Percentiles rank a stretch among this genome's conserved stretches.
phyloP scores from a whole-genome alignment of 805 yeast genomes.

The Teunomyces stri region DNA sequence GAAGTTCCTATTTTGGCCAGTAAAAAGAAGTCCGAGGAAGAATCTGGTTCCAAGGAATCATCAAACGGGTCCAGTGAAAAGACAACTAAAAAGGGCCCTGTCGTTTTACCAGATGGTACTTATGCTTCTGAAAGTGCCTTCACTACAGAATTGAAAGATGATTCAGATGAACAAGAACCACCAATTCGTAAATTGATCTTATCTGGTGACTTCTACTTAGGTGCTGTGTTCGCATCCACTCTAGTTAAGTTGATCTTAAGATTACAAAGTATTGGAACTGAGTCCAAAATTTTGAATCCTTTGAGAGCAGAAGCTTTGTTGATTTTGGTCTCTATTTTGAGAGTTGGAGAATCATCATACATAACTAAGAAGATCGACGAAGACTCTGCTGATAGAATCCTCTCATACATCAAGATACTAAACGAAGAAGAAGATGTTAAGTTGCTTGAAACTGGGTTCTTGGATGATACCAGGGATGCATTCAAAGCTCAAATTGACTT shows the following conservation, averaged over 20 bases:
- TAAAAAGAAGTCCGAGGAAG: slow-evolving; percentile 46
- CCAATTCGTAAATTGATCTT: slow-evolving; percentile 80
- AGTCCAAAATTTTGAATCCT: slow-evolving; percentile 67
- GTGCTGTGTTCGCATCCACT: slow-evolving; percentile 83
- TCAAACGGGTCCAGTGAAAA: slow-evolving; percentile 33
- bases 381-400: slow-evolving; percentile 92
- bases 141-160: slow-evolving; percentile 41
- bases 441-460: slow-evolving; percentile 64
- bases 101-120: slow-evolving; percentile 96
- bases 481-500: slow-evolving; percentile 66
- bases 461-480: slow-evolving; percentile 85
- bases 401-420: slow-evolving; percentile 80
- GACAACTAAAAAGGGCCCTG: slow-evolving; percentile 55
- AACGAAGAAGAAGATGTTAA: slow-evolving; percentile 58
- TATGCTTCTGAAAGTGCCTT: slow-evolving; percentile 92
- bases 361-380: slow-evolving; percentile 84
- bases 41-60: slow-evolving; percentile 23
- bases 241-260: slow-evolving; percentile 84
- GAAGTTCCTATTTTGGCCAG: slow-evolving; percentile 85
- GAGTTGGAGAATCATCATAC: slow-evolving; percentile 75
- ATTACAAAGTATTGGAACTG: slow-evolving; percentile 54
- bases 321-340: slow-evolving; percentile 84
- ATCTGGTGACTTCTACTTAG: slow-evolving; percentile 87
- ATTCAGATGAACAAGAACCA: slow-evolving; percentile 42
- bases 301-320: slow-evolving; percentile 92